Evolutionary conservation across 2,329 filamentous ascomycete genomes (phyloP).

Genomic region (Ceratocystis colombiana): DNA sequence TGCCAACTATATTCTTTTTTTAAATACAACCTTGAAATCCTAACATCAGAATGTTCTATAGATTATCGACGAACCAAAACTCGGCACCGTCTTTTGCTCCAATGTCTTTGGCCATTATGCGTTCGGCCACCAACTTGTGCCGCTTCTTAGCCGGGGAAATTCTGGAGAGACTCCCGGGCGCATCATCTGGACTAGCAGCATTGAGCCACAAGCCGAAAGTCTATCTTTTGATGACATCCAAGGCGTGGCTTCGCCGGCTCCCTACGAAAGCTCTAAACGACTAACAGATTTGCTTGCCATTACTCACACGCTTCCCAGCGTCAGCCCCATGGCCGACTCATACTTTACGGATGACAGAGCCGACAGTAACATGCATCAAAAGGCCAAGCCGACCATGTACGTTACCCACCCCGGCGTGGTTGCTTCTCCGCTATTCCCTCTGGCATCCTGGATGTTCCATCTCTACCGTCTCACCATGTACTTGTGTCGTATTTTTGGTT

Average conservation of each 20-base stretch:
- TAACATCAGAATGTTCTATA: not conserved
- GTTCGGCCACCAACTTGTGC: conserved; percentile 67
- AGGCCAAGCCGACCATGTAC: conserved; percentile 53
- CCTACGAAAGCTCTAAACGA: conserved; percentile 83
- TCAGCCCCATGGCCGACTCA: conserved; percentile 34
- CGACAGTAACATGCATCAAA: not conserved
- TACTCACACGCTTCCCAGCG: conserved; percentile 57
- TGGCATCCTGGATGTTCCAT: conserved; percentile 59
- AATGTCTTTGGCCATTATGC: conserved; percentile 96
- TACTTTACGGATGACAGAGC: conserved; percentile 22
- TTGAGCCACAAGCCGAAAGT: conserved; percentile 51
- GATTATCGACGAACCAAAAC: conserved; percentile 36
- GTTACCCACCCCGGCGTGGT: conserved; percentile 80
- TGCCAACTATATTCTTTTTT: not conserved
- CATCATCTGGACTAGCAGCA: conserved; percentile 77
- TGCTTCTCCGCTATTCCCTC: conserved; percentile 67
- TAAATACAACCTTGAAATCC: not conserved
- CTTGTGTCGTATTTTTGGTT: conserved; percentile 66
- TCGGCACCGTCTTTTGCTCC: conserved; percentile 78
- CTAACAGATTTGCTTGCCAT: conserved; percentile 76
- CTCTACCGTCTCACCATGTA: conserved; percentile 59
- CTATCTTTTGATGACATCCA: conserved; percentile 67
- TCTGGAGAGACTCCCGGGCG: conserved; percentile 43
- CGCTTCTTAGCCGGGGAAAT: conserved; percentile 51
- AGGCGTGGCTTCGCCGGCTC: conserved; percentile 47